These are phyloP conservation scores for Rhizopogon roseolus DNA, from an alignment of 768 basidiomycete species.

Conservation along the genomic window DNA sequence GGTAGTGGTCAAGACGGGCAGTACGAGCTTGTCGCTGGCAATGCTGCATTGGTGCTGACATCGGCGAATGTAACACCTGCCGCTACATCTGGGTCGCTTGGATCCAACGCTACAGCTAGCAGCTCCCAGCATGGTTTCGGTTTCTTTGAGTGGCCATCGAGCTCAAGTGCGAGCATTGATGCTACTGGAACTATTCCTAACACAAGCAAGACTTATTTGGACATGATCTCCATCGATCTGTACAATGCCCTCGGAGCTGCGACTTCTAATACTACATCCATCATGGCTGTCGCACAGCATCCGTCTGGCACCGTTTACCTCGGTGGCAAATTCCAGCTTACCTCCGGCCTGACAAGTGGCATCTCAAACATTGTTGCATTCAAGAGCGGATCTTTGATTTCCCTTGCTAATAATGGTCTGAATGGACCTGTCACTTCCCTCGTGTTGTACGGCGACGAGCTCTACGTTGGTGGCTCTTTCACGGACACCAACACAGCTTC, in stretches of 20 bases:
- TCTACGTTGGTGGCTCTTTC: constrained; percentile 91
- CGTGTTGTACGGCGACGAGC: constrained; percentile 50
- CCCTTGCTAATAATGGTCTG: constrained; percentile 64
- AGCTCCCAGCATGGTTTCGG: constrained; percentile 60
- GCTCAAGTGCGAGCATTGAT: constrained; percentile 39
- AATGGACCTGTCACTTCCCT: constrained; percentile 75
- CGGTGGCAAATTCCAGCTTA: constrained; percentile 71
- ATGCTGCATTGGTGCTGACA: constrained; percentile 73
- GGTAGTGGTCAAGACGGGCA: constrained; percentile 63
- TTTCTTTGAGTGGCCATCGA: constrained; percentile 83
- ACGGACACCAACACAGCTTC: constrained; percentile 57
- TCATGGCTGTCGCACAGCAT: constrained; percentile 61
- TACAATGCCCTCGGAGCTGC: constrained; percentile 55
- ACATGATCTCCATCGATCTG: constrained; percentile 57
- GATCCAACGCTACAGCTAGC: constrained; percentile 27
- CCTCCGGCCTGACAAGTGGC: constrained; percentile 50
- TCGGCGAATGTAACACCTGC: constrained; percentile 46
- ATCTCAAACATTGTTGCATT: constrained; percentile 71
- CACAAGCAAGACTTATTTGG: constrained; percentile 62
- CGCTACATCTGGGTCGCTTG: constrained; percentile 21
- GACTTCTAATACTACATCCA: constrained; percentile 27
- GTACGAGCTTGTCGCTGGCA: constrained; percentile 82
- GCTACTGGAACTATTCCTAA: constrained; percentile 64
- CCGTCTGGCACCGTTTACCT: constrained; percentile 63
- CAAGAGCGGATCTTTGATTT: constrained; percentile 49